Evolutionary conservation across 805 yeast genomes (phyloP), one percentile per base, ranked within the genome.

Genomic region (Lipomyces chichibuensis): DNA sequence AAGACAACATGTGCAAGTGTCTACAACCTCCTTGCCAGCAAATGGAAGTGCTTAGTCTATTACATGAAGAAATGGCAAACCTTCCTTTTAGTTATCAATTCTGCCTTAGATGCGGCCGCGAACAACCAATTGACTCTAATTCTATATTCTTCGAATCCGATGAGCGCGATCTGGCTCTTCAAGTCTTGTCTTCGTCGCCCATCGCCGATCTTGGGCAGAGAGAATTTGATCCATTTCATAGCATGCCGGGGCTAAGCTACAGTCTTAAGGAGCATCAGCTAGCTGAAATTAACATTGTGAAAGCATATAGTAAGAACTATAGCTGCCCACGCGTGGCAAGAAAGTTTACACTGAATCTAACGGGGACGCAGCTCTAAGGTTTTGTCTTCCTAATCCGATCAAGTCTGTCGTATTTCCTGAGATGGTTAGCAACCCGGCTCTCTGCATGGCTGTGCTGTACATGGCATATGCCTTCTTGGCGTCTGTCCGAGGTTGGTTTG

Each of bases 191-290:
- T 39, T 20, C 46, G 46, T 39, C 46, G 46, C n/a, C 14, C 46
- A 39, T 39, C 46, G 46, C 46, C 46, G 46, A 39, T 39, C 46
- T 39, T 39, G 46, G 46, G 20, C 46, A 39, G 46, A 20, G 46
- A 14, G 46, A 39, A 39, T 39, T 39, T 39, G 46, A 39, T 39
- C 46, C 46, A 17, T 39, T 39, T 39, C 46, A 39, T 39, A 39
- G 46, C 46, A 39, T 39, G 46, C 46, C 46, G 46, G 46, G 20
- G 46, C 46, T 39, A 39, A 39, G 46, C 46, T 39, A 39, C 46
- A 39, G 46, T 39, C 46, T 39, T 14, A 39, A 14, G 46, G 20
- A 39, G 46, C 8, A 39, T 39, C 46, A 39, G 46, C 1, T 39
- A 39, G 46, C 46, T 39, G 46, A 39, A 39, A 39, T 39, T 39